Percentiles rank a stretch among this genome's conserved stretches.
phyloP scores from a whole-genome alignment of 371 early-diverging fungal species.

The Mucor ambiguus region DNA sequence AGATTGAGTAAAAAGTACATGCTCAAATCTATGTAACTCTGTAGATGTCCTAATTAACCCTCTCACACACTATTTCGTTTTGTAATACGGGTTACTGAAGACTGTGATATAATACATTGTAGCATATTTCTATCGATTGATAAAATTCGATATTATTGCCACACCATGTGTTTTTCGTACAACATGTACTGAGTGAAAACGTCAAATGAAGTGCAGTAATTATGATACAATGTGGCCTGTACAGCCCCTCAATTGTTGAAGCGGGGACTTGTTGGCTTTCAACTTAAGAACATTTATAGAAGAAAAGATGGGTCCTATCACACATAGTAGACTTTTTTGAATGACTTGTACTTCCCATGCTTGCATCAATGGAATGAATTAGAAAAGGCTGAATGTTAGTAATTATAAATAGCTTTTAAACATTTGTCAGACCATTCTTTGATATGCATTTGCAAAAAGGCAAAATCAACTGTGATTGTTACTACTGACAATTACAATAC shows the following conservation, averaged over 20 bases:
- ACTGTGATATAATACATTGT: not conserved
- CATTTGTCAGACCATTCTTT: not conserved
- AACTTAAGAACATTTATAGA: not conserved
- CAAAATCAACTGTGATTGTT: not conserved
- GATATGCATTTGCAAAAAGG: not conserved
- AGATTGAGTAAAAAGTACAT: not conserved
- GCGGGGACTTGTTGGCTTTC: not conserved
- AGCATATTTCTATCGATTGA: not conserved
- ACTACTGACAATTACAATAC: too few relatives aligned
- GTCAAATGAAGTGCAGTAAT: not conserved
- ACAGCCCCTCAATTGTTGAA: not conserved
- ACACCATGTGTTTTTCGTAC: slow-evolving; percentile 7
- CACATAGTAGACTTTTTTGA: not conserved
- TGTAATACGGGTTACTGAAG: not conserved
- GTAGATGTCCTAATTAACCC: not conserved
- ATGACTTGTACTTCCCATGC: not conserved
- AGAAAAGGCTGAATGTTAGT: not conserved
- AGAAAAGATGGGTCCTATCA: not conserved
- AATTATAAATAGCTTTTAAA: not conserved
- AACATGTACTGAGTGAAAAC: not conserved
- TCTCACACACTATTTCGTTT: not conserved
- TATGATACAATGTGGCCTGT: not conserved
- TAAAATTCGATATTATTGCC: not conserved
- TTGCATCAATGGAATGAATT: not conserved
- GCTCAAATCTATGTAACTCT: not conserved